Evolutionary conservation across 306 rosid genomes (phyloP).

Genomic region (Mimosa pudica): DNA sequence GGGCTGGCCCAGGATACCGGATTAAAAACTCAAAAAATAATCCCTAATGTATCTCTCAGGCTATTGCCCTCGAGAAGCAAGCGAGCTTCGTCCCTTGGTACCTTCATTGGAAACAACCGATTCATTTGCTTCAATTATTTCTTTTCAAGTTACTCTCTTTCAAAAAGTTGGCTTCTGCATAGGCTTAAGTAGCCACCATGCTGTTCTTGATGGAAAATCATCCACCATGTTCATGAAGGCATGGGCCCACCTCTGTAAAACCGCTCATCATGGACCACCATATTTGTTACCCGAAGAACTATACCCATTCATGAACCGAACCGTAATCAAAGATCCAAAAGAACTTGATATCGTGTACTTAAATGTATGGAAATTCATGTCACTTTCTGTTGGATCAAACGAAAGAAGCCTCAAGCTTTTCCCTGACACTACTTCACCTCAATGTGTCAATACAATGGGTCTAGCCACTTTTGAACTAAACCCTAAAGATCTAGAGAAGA

Average conservation of each 20-base stretch:
- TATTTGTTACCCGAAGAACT: background rate
- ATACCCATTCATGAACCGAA: slow-evolving; percentile 33
- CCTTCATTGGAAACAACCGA: slow-evolving; percentile 40
- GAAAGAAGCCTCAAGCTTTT: slow-evolving; percentile 21
- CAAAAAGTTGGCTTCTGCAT: slow-evolving; percentile 46
- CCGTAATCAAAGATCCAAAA: slow-evolving; percentile 27
- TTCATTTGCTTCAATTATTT: slow-evolving; percentile 25
- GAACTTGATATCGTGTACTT: slow-evolving; percentile 20
- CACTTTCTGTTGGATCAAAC: background rate
- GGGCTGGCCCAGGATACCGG: too few relatives aligned
- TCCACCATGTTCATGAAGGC: slow-evolving; percentile 43
- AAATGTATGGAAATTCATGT: slow-evolving; percentile 18
- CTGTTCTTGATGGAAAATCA: slow-evolving; percentile 50
- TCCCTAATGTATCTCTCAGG: background rate
- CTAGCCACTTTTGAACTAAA: slow-evolving; percentile 39
- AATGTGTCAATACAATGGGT: background rate
- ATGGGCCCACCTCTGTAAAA: slow-evolving; percentile 42
- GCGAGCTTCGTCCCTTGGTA: slow-evolving; percentile 37
- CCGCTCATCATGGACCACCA: background rate
- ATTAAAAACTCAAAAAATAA: too few relatives aligned
- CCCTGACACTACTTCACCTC: background rate
- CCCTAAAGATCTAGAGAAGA: slow-evolving; percentile 23
- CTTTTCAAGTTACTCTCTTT: slow-evolving; percentile 57
- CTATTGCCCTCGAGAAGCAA: slow-evolving; percentile 23
- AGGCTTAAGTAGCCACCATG: slow-evolving; percentile 50